These are phyloP conservation scores for Smittium culicis DNA, from an alignment of 371 early-diverging fungal genomes.

Conservation along the genomic window DNA sequence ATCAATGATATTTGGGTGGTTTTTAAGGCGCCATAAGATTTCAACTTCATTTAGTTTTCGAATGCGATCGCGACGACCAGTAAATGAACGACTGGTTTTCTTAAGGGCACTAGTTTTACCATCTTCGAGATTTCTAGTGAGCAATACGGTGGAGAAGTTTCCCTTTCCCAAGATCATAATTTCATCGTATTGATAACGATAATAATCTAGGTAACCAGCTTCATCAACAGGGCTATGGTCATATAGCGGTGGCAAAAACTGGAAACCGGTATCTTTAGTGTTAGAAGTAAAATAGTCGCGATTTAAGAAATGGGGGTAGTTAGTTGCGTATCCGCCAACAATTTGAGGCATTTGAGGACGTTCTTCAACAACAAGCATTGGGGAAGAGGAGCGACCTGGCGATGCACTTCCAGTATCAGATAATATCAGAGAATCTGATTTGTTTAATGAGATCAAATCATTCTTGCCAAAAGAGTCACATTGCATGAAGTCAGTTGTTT, in stretches of 20 bases:
- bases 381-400: conserved; percentile 13
- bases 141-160: conserved; percentile 61
- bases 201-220: conserved; percentile 25
- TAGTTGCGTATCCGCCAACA: conserved; percentile 28
- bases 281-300: conserved; percentile 19
- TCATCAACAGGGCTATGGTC: conserved; percentile 23
- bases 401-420: conserved; percentile 11
- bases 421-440: background rate
- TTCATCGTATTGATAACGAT: conserved; percentile 26
- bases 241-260: background rate
- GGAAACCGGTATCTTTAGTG: background rate
- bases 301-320: conserved; percentile 30
- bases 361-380: conserved; percentile 20
- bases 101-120: conserved; percentile 60
- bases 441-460: background rate
- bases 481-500: conserved; percentile 2
- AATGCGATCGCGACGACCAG: conserved; percentile 57
- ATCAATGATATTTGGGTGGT: conserved; percentile 45
- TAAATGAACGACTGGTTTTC: conserved; percentile 47
- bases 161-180: conserved; percentile 48
- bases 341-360: conserved; percentile 33
- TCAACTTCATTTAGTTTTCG: conserved; percentile 65
- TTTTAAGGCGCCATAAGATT: conserved; percentile 48
- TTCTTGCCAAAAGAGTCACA: background rate
- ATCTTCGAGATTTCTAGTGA: conserved; percentile 43